A percentile compares a stretch with the other conserved stretches of the same genome.
Conservation (phyloP, 352 stramenopile species). For the Globisporangium okanoganense region DNA sequence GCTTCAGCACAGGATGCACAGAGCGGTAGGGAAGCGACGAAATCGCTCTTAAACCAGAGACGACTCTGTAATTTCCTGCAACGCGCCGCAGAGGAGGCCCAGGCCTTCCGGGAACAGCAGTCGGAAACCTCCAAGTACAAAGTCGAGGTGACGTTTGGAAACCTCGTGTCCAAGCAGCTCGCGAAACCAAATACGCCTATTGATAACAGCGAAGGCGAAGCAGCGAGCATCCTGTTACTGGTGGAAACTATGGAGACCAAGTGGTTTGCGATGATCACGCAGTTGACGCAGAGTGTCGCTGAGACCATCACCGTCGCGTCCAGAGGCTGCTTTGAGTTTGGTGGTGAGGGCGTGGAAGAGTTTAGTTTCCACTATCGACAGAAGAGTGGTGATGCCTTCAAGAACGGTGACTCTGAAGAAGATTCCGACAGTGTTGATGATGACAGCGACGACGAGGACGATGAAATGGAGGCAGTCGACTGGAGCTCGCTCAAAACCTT, state of each 20-base stretch:
- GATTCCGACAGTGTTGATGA: conserved; percentile 8
- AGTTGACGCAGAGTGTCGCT: conserved; percentile 23
- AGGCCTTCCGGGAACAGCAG: conserved; percentile 38
- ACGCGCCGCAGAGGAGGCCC: conserved; percentile 31
- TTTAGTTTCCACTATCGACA: conserved; percentile 34
- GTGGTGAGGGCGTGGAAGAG: conserved; percentile 26
- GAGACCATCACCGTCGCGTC: conserved; percentile 18
- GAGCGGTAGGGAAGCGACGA: conserved; percentile 12
- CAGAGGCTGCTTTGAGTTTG: conserved; percentile 30
- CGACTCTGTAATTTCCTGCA: conserved; percentile 53
- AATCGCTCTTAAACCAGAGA: conserved; percentile 58
- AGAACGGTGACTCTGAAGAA: neutral
- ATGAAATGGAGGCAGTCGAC: conserved; percentile 46
- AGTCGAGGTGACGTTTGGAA: conserved; percentile 69
- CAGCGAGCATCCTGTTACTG: conserved; percentile 12
- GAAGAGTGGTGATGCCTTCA: conserved; percentile 9
- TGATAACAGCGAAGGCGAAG: neutral
- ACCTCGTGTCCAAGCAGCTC: conserved; percentile 40
- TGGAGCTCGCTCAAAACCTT: conserved; percentile 41
- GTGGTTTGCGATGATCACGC: conserved; percentile 34
- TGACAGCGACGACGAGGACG: conserved; percentile 22
- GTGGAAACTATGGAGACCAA: conserved; percentile 28
- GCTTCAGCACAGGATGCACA: neutral
- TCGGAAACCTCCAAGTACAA: conserved; percentile 30
- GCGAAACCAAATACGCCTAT: neutral